Conservation (phyloP, 2,329 filamentous ascomycete species). For the Metarhizium album region DNA sequence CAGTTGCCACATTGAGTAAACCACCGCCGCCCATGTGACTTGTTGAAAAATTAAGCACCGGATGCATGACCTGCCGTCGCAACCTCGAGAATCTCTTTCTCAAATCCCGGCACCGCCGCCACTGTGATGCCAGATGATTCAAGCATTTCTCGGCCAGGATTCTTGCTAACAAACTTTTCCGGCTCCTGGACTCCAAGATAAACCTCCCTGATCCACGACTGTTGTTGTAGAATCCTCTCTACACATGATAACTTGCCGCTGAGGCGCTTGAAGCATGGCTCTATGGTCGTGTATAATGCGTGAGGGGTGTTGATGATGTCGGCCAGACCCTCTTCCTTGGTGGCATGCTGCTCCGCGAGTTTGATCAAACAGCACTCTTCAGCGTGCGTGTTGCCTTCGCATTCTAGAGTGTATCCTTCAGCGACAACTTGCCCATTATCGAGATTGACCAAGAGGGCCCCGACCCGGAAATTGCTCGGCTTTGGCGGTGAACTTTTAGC, state of each 20-base stretch:
- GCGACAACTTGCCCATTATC: slow-evolving; percentile 46
- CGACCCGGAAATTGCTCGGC: slow-evolving; percentile 87
- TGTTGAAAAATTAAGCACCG: slow-evolving; percentile 5
- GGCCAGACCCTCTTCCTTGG: slow-evolving; percentile 45
- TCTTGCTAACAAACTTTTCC: slow-evolving; percentile 77
- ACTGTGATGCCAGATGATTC: slow-evolving; percentile 64
- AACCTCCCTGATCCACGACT: slow-evolving; percentile 58
- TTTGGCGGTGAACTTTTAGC: slow-evolving; percentile 73
- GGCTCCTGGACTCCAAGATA: slow-evolving; percentile 86
- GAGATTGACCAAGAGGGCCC: slow-evolving; percentile 67
- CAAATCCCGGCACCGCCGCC: slow-evolving; percentile 61
- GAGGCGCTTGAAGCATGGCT: slow-evolving; percentile 65
- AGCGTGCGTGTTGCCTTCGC: slow-evolving; percentile 87
- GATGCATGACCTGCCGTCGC: slow-evolving; percentile 68
- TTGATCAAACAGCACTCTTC: slow-evolving; percentile 89
- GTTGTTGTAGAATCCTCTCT: slow-evolving; percentile 60
- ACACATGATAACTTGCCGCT: slow-evolving; percentile 70
- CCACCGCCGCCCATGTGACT: slow-evolving; percentile 1
- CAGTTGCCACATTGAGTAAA: neutral
- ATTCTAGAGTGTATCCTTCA: slow-evolving; percentile 84
- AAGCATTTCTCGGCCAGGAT: slow-evolving; percentile 61
- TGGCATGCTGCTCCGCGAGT: slow-evolving; percentile 37
- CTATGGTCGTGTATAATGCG: slow-evolving; percentile 82
- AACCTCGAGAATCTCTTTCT: slow-evolving; percentile 69
- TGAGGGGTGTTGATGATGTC: slow-evolving; percentile 21